These are phyloP conservation scores for Lactifluus volemus DNA, from an alignment of 768 basidiomycete genomes.

Conservation along the genomic window DNA sequence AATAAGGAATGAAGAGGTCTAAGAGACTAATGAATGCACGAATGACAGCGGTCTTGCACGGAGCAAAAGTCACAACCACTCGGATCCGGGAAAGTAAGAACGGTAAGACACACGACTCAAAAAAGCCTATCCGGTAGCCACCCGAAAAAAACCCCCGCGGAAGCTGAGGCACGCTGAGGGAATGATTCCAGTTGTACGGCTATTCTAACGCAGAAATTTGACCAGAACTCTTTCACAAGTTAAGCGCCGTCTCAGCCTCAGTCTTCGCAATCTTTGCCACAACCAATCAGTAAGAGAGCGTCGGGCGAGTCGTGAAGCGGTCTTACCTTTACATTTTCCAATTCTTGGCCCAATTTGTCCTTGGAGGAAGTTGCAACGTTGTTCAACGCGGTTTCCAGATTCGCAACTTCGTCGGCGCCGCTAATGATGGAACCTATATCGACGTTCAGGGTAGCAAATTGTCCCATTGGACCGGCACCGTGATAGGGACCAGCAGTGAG, in stretches of 20 bases:
- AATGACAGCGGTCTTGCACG: background rate
- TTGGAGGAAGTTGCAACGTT: background rate
- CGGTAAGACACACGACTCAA: background rate
- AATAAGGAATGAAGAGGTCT: too few species aligned
- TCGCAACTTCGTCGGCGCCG: background rate
- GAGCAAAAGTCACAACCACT: background rate
- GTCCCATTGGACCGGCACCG: conserved; percentile 9
- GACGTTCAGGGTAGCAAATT: background rate
- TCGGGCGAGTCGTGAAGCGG: background rate
- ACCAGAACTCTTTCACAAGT: background rate
- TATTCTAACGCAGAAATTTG: background rate
- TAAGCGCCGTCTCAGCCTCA: background rate
- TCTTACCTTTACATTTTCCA: conserved; percentile 6
- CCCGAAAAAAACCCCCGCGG: background rate
- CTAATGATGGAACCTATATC: background rate
- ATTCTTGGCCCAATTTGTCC: background rate
- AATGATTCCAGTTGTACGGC: background rate
- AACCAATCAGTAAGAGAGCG: background rate
- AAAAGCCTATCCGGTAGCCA: background rate
- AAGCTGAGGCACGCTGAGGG: background rate
- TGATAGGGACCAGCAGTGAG: conserved; percentile 7
- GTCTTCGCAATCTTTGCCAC: background rate
- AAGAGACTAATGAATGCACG: too few species aligned
- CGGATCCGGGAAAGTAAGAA: background rate
- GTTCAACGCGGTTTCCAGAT: conserved; percentile 10